phyloP scores from a whole-genome alignment of 78 protist genomes.

The Planoprotostelium fungivorum region DNA sequence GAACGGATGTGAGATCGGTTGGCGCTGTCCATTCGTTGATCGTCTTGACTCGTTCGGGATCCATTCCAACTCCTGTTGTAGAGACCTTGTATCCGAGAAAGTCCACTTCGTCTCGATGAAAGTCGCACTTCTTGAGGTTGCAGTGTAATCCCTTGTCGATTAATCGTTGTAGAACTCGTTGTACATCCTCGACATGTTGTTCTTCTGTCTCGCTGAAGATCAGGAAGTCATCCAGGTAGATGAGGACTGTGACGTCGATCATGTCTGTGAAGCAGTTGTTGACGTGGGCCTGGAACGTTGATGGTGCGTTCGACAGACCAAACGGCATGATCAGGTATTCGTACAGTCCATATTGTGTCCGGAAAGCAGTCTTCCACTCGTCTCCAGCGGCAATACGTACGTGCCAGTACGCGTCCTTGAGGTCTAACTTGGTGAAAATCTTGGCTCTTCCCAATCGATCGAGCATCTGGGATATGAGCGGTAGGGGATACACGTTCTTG shows the following conservation, averaged over 20 bases:
- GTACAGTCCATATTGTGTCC: slow-evolving; percentile 12
- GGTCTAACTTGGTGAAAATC: slow-evolving; percentile 10
- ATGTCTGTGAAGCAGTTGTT: no score
- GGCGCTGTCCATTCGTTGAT: slow-evolving; percentile 7
- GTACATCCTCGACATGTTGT: slow-evolving; percentile 9
- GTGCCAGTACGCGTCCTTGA: no score
- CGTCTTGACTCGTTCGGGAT: neutral
- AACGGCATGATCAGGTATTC: slow-evolving; percentile 27
- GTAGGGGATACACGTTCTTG: no score
- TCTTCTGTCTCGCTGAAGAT: slow-evolving; percentile 9
- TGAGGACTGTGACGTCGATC: no score
- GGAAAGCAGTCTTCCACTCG: slow-evolving; percentile 21
- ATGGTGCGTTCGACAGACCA: slow-evolving; percentile 24
- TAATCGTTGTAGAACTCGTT: neutral
- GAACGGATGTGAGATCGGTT: neutral
- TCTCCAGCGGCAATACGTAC: neutral
- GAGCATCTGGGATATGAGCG: slow-evolving; percentile 8
- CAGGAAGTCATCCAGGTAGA: slow-evolving; percentile 17
- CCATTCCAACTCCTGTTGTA: neutral
- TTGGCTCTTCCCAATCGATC: neutral
- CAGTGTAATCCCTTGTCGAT: neutral
- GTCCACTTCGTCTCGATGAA: slow-evolving; percentile 1
- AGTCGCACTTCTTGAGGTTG: neutral
- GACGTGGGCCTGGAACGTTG: no score
- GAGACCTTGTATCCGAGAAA: slow-evolving; percentile 18